A percentile compares a stretch with the other conserved stretches of the same genome.
These are phyloP conservation scores for Trebouxia sp. DNA, from an alignment of 139 green algal genomes.

Conservation along the genomic window DNA sequence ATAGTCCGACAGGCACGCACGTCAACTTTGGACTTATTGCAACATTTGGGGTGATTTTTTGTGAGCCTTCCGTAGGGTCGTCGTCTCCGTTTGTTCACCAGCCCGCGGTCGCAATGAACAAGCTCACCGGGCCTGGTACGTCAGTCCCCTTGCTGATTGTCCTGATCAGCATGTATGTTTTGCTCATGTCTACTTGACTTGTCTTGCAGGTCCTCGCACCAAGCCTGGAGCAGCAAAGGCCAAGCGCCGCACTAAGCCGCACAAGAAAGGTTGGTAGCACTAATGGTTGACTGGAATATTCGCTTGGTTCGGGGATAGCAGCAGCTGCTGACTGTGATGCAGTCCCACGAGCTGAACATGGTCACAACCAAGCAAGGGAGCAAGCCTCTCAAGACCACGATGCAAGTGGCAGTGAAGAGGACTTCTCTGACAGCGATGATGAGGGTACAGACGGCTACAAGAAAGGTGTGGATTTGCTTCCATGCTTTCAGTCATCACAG, in stretches of 20 bases:
- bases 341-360: neutral
- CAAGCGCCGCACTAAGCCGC: slow-evolving; percentile 1
- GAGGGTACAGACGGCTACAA: slow-evolving; percentile 74
- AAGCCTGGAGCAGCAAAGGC: slow-evolving; percentile 8
- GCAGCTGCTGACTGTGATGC: neutral
- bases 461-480: slow-evolving; percentile 36
- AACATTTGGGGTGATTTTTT: too few species aligned
- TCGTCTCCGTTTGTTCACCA: neutral
- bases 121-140: neutral
- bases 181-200: too few species aligned
- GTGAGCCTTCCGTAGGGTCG: too few species aligned
- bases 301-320: neutral
- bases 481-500: neutral
- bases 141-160: neutral
- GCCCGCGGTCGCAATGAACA: neutral
- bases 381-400: neutral
- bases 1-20: too few species aligned
- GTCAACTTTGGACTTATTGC: too few species aligned
- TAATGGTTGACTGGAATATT: neutral
- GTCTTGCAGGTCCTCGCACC: neutral
- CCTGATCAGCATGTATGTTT: too few species aligned
- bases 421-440: slow-evolving; percentile 57
- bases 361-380: neutral
- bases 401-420: slow-evolving; percentile 24
- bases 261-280: slow-evolving; percentile 14